phyloP scores from a whole-genome alignment of 495 filamentous ascomycete genomes.

The Neurospora tetrasperma region DNA sequence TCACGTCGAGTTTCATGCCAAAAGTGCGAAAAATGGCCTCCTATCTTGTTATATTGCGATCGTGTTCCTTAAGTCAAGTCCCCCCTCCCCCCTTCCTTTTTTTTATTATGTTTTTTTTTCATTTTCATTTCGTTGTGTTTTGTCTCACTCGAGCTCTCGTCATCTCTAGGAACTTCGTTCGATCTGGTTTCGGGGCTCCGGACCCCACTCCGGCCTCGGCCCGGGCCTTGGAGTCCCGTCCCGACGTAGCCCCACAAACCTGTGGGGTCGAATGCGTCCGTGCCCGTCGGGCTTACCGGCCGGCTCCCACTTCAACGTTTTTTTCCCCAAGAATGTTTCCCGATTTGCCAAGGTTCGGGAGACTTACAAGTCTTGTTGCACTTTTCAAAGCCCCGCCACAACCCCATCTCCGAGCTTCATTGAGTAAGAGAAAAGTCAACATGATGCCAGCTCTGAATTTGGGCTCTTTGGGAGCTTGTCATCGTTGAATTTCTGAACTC shows the following conservation, averaged over 20 bases:
- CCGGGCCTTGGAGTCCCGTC: not conserved
- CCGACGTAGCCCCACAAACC: not conserved
- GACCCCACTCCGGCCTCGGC: not conserved
- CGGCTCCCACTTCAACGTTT: not conserved
- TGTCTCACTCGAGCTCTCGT: too few species aligned
- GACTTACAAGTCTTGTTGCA: not conserved
- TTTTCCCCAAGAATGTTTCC: not conserved
- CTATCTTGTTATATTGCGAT: not conserved
- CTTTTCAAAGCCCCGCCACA: not conserved
- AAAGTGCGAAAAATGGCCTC: not conserved
- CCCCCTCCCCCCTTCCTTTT: not conserved
- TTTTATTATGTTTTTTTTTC: not conserved
- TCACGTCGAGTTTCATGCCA: not conserved
- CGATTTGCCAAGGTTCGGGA: not conserved
- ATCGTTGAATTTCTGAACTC: not conserved
- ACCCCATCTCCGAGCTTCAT: not conserved
- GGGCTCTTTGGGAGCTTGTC: not conserved
- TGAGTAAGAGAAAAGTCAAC: not conserved
- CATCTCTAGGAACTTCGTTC: not conserved
- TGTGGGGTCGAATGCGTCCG: not conserved
- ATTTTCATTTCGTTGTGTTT: not conserved
- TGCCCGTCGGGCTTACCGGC: not conserved
- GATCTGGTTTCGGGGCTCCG: not conserved
- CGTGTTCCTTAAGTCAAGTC: not conserved
- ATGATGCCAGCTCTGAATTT: not conserved